Evolutionary conservation across 805 yeast genomes (phyloP).

Genomic region (Kodamaea laetipori): DNA sequence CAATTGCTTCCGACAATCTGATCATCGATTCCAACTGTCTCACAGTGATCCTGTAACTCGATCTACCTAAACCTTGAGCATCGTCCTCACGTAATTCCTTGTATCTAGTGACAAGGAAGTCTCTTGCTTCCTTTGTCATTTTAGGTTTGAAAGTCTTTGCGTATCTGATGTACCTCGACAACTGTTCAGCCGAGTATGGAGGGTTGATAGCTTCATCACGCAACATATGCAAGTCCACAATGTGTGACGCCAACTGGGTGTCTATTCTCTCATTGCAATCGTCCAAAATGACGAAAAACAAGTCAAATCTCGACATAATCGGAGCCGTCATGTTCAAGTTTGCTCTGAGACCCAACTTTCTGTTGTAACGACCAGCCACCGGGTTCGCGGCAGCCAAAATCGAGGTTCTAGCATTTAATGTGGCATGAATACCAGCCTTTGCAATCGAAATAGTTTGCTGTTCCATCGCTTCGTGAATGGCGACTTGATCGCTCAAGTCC

Average conservation of each 20-base stretch:
- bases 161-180: slow-evolving; percentile 83
- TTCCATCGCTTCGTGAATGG: slow-evolving; percentile 99
- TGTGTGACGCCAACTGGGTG: slow-evolving; percentile 86
- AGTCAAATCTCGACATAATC: slow-evolving; percentile 96
- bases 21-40: slow-evolving; percentile 95
- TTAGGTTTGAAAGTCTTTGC: slow-evolving; percentile 92
- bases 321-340: slow-evolving; percentile 97
- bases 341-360: slow-evolving; percentile 78
- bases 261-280: slow-evolving; percentile 92
- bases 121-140: slow-evolving; percentile 80
- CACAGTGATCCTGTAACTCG: slow-evolving; percentile 92
- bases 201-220: slow-evolving; percentile 89
- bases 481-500: slow-evolving; percentile 95
- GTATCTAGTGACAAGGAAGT: slow-evolving; percentile 72
- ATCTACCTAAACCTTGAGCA: slow-evolving; percentile 82
- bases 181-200: slow-evolving; percentile 85
- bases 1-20: slow-evolving; percentile 92
- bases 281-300: slow-evolving; percentile 91
- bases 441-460: slow-evolving; percentile 98
- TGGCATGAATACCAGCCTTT: slow-evolving; percentile 98
- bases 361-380: slow-evolving; percentile 92
- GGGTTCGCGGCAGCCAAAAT: slow-evolving; percentile 99
- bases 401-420: slow-evolving; percentile 93
- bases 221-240: slow-evolving; percentile 88
- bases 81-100: slow-evolving; percentile 87